Conservation (phyloP, 768 basidiomycete species). For the Omphalotus guepiniiformis region DNA sequence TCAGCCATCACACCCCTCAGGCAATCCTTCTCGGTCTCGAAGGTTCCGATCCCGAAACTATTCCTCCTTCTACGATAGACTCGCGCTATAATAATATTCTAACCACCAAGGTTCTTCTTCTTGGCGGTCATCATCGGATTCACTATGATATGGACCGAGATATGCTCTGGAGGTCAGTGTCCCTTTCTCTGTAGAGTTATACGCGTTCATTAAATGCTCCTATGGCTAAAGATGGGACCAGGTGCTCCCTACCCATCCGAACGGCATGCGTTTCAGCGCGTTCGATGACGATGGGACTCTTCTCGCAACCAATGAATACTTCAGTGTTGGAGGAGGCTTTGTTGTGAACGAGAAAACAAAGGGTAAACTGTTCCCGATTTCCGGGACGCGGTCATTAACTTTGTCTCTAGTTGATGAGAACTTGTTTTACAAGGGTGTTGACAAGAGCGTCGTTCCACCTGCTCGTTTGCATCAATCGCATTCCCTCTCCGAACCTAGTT, state of each 20-base stretch:
- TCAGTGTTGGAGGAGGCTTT: conserved; percentile 91
- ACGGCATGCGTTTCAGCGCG: conserved; percentile 90
- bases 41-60: conserved; percentile 91
- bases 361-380: conserved; percentile 37
- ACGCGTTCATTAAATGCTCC: background rate
- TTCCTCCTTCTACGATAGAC: conserved; percentile 82
- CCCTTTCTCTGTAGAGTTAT: background rate
- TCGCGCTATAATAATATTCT: conserved; percentile 71
- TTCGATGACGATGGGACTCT: conserved; percentile 80
- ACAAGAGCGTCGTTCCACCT: conserved; percentile 75
- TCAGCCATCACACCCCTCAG: conserved; percentile 82
- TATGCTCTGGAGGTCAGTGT: conserved; percentile 70
- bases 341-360: conserved; percentile 95
- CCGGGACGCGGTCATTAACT: conserved; percentile 1
- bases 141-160: conserved; percentile 85
- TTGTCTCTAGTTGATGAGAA: conserved; percentile 80
- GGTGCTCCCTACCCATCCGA: conserved; percentile 85
- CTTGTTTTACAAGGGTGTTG: conserved; percentile 88
- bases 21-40: conserved; percentile 81
- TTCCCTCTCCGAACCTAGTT: conserved; percentile 32
- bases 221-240: conserved; percentile 52
- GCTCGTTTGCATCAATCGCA: conserved; percentile 72
- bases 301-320: conserved; percentile 93
- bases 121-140: conserved; percentile 75
- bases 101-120: conserved; percentile 56